Evolutionary conservation across 176 grass and related monocot genomes (phyloP), one percentile per base, ranked within the genome.

Genomic region (Aechmea fasciata): DNA sequence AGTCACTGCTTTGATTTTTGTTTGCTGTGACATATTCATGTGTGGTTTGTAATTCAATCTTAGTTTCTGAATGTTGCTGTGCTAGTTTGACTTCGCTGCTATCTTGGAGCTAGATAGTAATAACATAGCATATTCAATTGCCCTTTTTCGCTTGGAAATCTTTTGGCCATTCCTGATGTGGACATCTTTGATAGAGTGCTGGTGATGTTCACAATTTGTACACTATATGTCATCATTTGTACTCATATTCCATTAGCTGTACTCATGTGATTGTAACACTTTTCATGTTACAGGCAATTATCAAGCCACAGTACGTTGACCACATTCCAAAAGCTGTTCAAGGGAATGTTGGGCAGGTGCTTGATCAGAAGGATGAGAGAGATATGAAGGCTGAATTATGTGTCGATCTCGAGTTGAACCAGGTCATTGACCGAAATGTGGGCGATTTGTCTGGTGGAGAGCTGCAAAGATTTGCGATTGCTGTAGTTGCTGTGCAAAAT

Each of bases 391-490:
- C 77, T 15, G 65, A 65, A 22, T 28, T 90, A 33, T 90, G 86
- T 66, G 65, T 50, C 69, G 72, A 80, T 64, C 81, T 95, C 3
- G 87, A 87, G 52, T 66, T 96, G 69, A 96, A 85, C 67, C 84
- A 90, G 70, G 63, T 90, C 63, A 70, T 96, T 48, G 81, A 81
- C 68, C 76, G 91, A 64, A 82, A 96, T 64, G 48, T 90, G 25
- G 77, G 73, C 62, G 87, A 90, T 78, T 75, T 96, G 33, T 96
- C 87, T 70, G 87, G 91, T 64, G 87, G 91, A 25, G 91, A 96
- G 67, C 76, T 96, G 64, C 87, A 96, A 79, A 86, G 91, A 68
- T 85, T 96, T 79, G 94, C 94, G 17, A 97, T 97, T 71, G 89
- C 94, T 68, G 85, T 89, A 68, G 82, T 79, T 75, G 89, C 89